phyloP scores from a whole-genome alignment of 345 rosid genomes.

The Pistacia integerrima region DNA sequence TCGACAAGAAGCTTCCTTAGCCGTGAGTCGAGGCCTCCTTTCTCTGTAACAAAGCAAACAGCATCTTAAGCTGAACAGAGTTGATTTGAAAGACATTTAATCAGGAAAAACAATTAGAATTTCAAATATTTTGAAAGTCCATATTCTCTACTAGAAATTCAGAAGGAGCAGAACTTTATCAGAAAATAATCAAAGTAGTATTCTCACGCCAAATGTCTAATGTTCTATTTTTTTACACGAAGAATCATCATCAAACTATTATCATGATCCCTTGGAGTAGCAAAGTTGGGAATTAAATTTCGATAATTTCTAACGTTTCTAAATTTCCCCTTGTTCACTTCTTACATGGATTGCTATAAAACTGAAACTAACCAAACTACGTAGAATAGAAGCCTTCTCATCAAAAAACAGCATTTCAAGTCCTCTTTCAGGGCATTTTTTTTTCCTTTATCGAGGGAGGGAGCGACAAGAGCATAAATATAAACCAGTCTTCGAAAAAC shows the following conservation, averaged over 20 bases:
- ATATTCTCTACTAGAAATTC: neutral
- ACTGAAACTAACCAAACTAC: too few relatives aligned
- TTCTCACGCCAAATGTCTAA: too few relatives aligned
- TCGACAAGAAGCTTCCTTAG: constrained; percentile 15
- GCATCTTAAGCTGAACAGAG: neutral
- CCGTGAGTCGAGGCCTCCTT: neutral
- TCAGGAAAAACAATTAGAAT: neutral
- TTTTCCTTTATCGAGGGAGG: neutral
- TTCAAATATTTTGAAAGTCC: neutral
- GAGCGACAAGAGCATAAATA: neutral
- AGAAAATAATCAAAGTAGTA: too few relatives aligned
- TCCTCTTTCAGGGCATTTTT: neutral
- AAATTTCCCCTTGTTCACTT: too few relatives aligned
- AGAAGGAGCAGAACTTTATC: neutral
- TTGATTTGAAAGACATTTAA: neutral
- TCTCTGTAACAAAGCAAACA: neutral
- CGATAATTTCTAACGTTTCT: too few relatives aligned
- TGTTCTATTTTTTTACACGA: too few relatives aligned
- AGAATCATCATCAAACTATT: neutral
- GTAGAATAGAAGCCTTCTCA: neutral
- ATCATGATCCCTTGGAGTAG: neutral
- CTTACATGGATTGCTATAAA: too few relatives aligned
- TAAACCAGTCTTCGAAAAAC: neutral
- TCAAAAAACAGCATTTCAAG: neutral
- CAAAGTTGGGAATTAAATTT: neutral